phyloP scores from a whole-genome alignment of 202 grass and related monocot species.

The Elaeis oleifera region DNA sequence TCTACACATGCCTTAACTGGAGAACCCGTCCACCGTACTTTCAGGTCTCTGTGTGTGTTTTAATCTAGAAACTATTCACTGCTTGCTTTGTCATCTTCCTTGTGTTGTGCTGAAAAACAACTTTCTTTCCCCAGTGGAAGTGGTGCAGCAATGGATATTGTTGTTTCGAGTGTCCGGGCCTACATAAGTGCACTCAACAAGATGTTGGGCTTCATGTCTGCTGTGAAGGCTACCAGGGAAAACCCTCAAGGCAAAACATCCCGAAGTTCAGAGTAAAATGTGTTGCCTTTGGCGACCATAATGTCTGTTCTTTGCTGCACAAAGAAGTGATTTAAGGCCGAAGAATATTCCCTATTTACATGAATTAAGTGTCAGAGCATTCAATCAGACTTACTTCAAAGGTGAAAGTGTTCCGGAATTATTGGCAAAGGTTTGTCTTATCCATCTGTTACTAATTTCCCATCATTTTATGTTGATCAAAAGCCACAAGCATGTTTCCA shows the following conservation, averaged over 20 bases:
- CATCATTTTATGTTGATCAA: too few species aligned
- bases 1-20: conserved; percentile 43
- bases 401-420: too few species aligned
- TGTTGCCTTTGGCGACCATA: too few species aligned
- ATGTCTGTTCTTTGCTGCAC: too few species aligned
- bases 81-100: not conserved
- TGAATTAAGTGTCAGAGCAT: too few species aligned
- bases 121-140: conserved; percentile 53
- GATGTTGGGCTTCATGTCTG: conserved; percentile 67
- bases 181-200: conserved; percentile 79
- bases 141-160: conserved; percentile 64
- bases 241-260: conserved; percentile 18
- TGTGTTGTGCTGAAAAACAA: not conserved
- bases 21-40: conserved; percentile 46
- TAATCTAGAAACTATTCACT: too few species aligned
- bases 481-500: too few species aligned
- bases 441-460: too few species aligned
- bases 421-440: too few species aligned
- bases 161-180: conserved; percentile 77
- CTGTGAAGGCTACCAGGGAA: conserved; percentile 40
- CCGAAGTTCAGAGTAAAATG: conserved; percentile 29
- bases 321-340: too few species aligned
- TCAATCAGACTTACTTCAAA: too few species aligned
- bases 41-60: conserved; percentile 36
- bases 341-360: too few species aligned